phyloP scores from a whole-genome alignment of 75 land plant genomes.

The Sequoiadendron giganteum region DNA sequence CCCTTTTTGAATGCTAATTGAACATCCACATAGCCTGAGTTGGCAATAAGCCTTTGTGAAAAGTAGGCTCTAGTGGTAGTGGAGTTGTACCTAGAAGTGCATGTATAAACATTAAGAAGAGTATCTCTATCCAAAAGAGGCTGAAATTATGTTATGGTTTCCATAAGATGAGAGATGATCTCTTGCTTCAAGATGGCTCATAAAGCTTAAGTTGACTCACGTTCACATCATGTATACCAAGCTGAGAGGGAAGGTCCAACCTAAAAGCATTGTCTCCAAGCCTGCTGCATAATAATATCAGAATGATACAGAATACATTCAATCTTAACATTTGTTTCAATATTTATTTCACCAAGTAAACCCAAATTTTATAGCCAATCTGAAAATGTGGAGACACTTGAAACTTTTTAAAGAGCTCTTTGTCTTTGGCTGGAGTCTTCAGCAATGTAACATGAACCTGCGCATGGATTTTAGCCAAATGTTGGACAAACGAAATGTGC shows the following conservation, averaged over 20 bases:
- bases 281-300: not conserved
- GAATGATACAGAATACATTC: not conserved
- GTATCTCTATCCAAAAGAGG: not conserved
- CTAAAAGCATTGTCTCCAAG: not conserved
- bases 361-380: not conserved
- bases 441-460: not conserved
- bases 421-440: not conserved
- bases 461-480: constrained; percentile 2
- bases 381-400: not conserved
- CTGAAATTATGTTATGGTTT: not conserved
- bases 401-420: not conserved
- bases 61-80: not conserved
- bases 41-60: not conserved
- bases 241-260: not conserved
- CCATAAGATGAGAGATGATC: not conserved
- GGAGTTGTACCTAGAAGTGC: not conserved
- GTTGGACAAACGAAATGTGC: not conserved
- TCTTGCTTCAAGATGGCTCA: not conserved
- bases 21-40: constrained; percentile 7
- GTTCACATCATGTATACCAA: not conserved
- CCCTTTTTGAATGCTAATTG: not conserved
- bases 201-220: not conserved
- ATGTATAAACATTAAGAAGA: not conserved
- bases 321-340: not conserved
- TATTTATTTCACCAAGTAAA: not conserved